Conservation (phyloP, 208 protist genomes). For the Trypanosoma grayi region DNA sequence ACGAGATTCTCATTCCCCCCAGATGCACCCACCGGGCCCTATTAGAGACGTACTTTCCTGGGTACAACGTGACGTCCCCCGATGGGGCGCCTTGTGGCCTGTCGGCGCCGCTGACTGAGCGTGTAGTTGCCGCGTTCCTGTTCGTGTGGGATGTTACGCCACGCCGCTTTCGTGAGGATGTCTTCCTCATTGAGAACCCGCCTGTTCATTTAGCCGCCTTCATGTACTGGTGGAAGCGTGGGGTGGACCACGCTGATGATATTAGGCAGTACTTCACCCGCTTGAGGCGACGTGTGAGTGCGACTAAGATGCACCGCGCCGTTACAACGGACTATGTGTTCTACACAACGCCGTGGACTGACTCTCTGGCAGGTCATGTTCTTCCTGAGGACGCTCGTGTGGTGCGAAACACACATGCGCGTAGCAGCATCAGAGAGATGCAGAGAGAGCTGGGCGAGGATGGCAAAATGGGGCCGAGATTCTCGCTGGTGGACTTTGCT, state of each 20-base stretch:
- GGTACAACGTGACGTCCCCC: neutral
- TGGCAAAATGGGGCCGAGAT: neutral
- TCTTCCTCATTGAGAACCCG: neutral
- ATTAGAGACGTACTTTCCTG: constrained; percentile 5
- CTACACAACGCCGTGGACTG: constrained; percentile 22
- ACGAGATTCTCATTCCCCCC: constrained; percentile 3
- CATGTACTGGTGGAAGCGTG: constrained; percentile 30
- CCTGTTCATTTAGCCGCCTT: constrained; percentile 23
- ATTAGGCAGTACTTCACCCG: constrained; percentile 11
- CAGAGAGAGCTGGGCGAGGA: neutral
- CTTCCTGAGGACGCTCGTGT: constrained; percentile 15
- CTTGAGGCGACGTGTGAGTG: neutral
- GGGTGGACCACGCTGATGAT: neutral
- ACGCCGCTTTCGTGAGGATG: neutral
- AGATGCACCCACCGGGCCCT: neutral
- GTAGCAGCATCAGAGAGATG: neutral
- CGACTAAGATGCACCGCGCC: neutral
- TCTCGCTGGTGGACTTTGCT: constrained; percentile 26
- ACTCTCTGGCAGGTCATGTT: neutral
- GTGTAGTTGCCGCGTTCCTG: constrained; percentile 4
- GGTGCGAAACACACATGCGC: constrained; percentile 9
- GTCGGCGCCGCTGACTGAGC: neutral
- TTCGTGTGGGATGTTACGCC: constrained; percentile 15
- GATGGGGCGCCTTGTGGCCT: neutral
- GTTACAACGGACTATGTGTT: neutral